These are phyloP conservation scores for Trichophyton mentagrophytes DNA, from an alignment of 2,329 filamentous ascomycete genomes.

Conservation along the genomic window DNA sequence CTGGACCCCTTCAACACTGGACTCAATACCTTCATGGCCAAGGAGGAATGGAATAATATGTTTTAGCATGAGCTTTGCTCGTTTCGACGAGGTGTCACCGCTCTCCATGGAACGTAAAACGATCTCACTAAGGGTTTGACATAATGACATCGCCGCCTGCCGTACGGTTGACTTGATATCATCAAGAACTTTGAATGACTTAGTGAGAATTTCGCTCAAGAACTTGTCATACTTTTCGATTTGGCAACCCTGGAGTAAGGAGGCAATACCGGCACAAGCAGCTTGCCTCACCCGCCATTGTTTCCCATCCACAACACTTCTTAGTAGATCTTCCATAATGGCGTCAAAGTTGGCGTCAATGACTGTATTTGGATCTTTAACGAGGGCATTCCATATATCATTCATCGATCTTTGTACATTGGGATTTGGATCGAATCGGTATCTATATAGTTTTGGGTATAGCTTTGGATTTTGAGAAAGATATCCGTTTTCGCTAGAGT, in stretches of 20 bases:
- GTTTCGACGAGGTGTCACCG: constrained; percentile 51
- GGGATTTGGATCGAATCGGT: constrained; percentile 85
- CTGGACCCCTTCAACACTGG: constrained; percentile 75
- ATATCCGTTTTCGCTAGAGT: constrained; percentile 57
- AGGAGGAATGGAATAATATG: constrained; percentile 83
- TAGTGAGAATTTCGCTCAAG: constrained; percentile 71
- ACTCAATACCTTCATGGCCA: constrained; percentile 80
- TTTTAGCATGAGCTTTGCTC: constrained; percentile 65
- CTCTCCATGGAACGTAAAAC: constrained; percentile 77
- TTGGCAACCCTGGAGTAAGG: constrained; percentile 70
- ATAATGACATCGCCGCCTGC: constrained; percentile 65
- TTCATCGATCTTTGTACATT: constrained; percentile 95
- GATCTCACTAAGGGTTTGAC: constrained; percentile 70
- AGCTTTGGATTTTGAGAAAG: constrained; percentile 77
- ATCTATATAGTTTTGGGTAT: constrained; percentile 88
- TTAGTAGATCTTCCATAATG: constrained; percentile 77
- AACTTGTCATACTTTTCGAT: constrained; percentile 69
- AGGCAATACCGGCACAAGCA: constrained; percentile 77
- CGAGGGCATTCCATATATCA: constrained; percentile 91
- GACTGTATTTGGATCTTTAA: constrained; percentile 68
- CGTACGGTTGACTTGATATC: constrained; percentile 91
- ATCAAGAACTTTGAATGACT: constrained; percentile 81
- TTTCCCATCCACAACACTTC: constrained; percentile 63
- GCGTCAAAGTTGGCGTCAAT: constrained; percentile 73
- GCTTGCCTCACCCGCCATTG: constrained; percentile 93